phyloP scores from a whole-genome alignment of 768 basidiomycete genomes.

The Exidia glandulosa region DNA sequence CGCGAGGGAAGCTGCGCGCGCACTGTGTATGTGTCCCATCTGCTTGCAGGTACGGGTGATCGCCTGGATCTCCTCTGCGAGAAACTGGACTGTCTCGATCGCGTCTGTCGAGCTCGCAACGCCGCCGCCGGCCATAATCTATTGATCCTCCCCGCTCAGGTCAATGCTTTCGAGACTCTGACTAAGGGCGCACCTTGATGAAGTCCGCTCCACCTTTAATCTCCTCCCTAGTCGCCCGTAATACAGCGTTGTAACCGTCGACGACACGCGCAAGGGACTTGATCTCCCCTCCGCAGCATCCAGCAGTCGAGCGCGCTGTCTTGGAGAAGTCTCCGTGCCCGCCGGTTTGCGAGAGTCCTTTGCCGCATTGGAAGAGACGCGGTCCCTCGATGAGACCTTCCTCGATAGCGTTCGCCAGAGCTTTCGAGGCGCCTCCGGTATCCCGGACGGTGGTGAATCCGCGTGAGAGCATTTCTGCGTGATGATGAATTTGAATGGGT shows the following conservation, averaged over 20 bases:
- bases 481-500: not conserved
- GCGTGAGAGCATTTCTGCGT: constrained; percentile 25
- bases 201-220: constrained; percentile 30
- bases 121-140: constrained; percentile 29
- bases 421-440: constrained; percentile 27
- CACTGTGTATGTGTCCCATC: constrained; percentile 30
- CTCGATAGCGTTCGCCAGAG: constrained; percentile 25
- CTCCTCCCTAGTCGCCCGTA: constrained; percentile 26
- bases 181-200: constrained; percentile 25
- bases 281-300: constrained; percentile 26
- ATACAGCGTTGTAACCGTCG: constrained; percentile 28
- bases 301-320: constrained; percentile 11
- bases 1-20: constrained; percentile 28
- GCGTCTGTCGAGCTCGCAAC: constrained; percentile 32
- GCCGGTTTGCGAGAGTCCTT: constrained; percentile 31
- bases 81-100: constrained; percentile 33
- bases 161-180: constrained; percentile 15
- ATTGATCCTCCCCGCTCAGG: constrained; percentile 9
- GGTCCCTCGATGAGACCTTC: constrained; percentile 29
- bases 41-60: constrained; percentile 29
- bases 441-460: constrained; percentile 32
- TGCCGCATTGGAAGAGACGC: constrained; percentile 28
- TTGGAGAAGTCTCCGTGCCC: constrained; percentile 27
- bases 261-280: constrained; percentile 20
- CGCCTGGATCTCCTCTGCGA: constrained; percentile 31